Evolutionary conservation across 2,329 filamentous ascomycete genomes (phyloP).

Genomic region (Fusarium humuli): DNA sequence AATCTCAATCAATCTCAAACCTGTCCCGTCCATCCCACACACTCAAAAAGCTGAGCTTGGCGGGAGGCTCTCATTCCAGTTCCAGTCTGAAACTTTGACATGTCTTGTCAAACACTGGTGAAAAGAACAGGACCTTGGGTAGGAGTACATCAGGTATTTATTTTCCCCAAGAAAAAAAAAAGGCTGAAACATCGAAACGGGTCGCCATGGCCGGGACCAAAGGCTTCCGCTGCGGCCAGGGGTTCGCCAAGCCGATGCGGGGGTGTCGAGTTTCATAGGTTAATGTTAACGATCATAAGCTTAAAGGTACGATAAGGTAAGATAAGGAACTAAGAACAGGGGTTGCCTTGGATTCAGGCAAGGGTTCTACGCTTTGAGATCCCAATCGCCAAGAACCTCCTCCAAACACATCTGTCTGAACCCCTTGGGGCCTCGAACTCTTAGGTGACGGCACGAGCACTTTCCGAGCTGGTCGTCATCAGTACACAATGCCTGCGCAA

Average conservation of each 20-base stretch:
- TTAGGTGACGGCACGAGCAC: conserved; percentile 4
- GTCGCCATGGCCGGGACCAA: conserved; percentile 23
- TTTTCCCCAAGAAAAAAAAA: neutral
- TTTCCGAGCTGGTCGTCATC: conserved; percentile 15
- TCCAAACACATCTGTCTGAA: conserved; percentile 11
- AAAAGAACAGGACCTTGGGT: conserved; percentile 1
- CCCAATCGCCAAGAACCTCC: conserved; percentile 24
- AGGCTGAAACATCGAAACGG: conserved; percentile 31
- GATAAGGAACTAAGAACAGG: neutral
- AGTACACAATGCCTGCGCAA: neutral
- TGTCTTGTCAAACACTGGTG: conserved; percentile 31
- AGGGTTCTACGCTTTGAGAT: neutral
- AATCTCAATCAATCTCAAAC: neutral
- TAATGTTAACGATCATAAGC: conserved; percentile 27
- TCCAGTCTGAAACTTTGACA: conserved; percentile 29
- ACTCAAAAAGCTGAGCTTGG: conserved; percentile 1
- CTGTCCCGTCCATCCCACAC: neutral
- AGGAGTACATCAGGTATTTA: conserved; percentile 8
- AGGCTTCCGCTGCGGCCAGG: conserved; percentile 27
- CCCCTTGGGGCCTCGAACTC: neutral
- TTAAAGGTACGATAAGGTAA: conserved; percentile 13
- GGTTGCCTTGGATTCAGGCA: neutral
- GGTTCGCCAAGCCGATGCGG: conserved; percentile 22
- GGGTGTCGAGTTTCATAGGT: conserved; percentile 12
- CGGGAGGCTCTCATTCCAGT: conserved; percentile 2